Conservation (phyloP, 805 yeast species). For the Yarrowia porcina region DNA sequence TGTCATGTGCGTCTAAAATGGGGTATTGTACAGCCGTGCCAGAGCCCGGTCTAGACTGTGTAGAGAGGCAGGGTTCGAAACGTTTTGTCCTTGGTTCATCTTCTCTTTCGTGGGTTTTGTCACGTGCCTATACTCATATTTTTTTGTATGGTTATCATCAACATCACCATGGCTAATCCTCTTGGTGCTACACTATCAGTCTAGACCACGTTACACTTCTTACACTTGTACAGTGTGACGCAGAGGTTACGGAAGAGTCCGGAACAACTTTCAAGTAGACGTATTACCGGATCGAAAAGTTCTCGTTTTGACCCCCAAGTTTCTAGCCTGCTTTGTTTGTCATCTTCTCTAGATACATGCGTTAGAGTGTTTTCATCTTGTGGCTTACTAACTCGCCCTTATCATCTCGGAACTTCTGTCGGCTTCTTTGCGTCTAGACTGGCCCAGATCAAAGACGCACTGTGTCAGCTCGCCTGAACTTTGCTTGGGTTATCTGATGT, state of each 20-base stretch:
- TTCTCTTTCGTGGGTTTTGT: no score
- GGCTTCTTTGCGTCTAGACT: slow-evolving; percentile 20
- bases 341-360: background rate
- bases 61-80: background rate
- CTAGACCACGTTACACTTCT: background rate
- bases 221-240: background rate
- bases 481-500: slow-evolving; percentile 20
- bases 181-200: background rate
- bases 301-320: background rate
- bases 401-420: background rate
- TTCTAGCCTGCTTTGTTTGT: background rate
- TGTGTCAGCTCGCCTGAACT: slow-evolving; percentile 10
- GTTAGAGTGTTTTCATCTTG: background rate
- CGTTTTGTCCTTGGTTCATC: background rate
- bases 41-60: background rate
- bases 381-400: background rate
- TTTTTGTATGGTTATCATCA: no score
- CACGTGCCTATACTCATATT: no score
- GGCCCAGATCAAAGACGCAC: background rate
- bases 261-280: background rate
- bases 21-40: slow-evolving; percentile 4
- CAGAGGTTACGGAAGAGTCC: background rate
- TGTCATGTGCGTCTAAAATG: slow-evolving; percentile 16
- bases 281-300: no score
- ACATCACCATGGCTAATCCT: no score